Base-by-base conservation (phyloP, 331 rosid species). In the Dryas integrifolia region DNA sequence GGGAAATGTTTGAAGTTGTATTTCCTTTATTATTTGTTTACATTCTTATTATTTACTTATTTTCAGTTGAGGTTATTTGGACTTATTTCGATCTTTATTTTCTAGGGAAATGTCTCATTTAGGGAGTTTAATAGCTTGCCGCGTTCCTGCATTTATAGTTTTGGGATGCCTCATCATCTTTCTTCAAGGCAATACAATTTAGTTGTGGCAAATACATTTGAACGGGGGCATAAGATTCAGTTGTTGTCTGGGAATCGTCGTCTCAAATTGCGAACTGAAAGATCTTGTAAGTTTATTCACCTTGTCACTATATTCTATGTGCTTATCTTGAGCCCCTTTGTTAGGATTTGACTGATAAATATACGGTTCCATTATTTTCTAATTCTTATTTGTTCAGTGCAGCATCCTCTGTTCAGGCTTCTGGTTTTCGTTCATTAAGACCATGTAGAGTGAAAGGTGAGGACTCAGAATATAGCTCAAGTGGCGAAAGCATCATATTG, bases 391-490 rank as follows among this genome's bases (percentile, higher is more conserved):
- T 50, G 21, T 67, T 72, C 69, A 58, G 72, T 71, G 52, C 80
- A 63, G 73, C 41, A 67, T 53, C 60, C 57, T 77, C 76, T 43
- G 35, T 71, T 66, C 75, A n/a, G 44, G 77, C 59, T 56, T 71
- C 76, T 69, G 77, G 74, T 39, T 70, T 82, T 61, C 69, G 43
- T 39, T 76, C 82, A 59, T 71, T 63, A 47, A 72, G 78, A 70
- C 83, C 58, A 0, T 76, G 73, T 49, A 79, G 69, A 74, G 86
- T 72, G 5, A 93, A 80, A 78, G 69, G 88, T 6, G 92, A 85
- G 44, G 88, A 86, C 72, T 77, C 90, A 0, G 87, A 87, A 68
- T 65, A 84, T 66, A 66, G 75, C 61, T 76, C 80, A 82, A 76
- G 85, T 6, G 55, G 83, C 5, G 90, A 90, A 45, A 81, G 81